phyloP scores from a whole-genome alignment of 2,329 filamentous ascomycete genomes.

The Alternaria solani region DNA sequence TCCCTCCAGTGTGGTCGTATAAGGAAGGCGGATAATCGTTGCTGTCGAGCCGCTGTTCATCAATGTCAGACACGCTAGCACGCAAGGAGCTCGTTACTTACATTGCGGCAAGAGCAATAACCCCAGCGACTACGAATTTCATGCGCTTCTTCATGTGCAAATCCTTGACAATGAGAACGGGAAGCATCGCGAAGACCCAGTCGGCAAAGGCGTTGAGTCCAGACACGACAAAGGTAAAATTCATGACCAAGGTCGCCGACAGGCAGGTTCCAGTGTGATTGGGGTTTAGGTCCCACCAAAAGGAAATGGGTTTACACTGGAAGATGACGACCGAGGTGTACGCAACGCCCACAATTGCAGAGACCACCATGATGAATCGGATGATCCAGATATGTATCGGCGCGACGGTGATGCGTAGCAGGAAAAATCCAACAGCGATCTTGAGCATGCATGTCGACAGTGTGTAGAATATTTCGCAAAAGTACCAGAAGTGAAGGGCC shows the following conservation, averaged over 20 bases:
- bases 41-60: constrained; percentile 49
- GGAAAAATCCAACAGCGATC: constrained; percentile 60
- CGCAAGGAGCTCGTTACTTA: constrained; percentile 21
- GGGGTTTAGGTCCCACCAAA: constrained; percentile 58
- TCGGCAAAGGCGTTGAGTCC: constrained; percentile 40
- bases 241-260: constrained; percentile 57
- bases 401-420: constrained; percentile 60
- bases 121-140: constrained; percentile 61
- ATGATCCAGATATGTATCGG: constrained; percentile 56
- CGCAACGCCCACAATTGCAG: constrained; percentile 54
- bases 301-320: constrained; percentile 60
- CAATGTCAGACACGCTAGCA: constrained; percentile 12
- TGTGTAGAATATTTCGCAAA: constrained; percentile 63
- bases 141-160: constrained; percentile 63
- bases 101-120: constrained; percentile 59
- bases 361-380: constrained; percentile 55
- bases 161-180: constrained; percentile 61
- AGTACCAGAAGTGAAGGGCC: constrained; percentile 57
- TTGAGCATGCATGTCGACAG: constrained; percentile 58
- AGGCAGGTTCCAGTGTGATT: constrained; percentile 52
- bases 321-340: constrained; percentile 61
- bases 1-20: constrained; percentile 33
- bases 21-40: constrained; percentile 41
- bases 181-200: constrained; percentile 42
- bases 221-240: constrained; percentile 55